Evolutionary conservation across 805 yeast species (phyloP).

Genomic region (Lachancea sp.): DNA sequence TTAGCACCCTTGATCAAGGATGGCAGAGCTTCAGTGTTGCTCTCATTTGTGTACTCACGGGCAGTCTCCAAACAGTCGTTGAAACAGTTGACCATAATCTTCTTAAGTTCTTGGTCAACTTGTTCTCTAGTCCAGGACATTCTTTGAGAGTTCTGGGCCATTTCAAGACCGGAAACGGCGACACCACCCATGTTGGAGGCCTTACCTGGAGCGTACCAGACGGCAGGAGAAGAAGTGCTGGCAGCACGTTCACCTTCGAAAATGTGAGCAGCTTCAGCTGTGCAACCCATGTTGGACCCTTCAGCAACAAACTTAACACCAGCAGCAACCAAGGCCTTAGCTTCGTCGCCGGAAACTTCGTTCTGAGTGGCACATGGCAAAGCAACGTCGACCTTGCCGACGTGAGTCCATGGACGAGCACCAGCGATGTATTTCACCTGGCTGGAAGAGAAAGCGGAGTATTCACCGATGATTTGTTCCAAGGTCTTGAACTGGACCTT

Average conservation of each 20-base stretch:
- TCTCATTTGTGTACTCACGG: conserved; percentile 64
- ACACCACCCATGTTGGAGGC: conserved; percentile 99
- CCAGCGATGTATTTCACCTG: conserved; percentile 79
- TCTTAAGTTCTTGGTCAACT: conserved; percentile 85
- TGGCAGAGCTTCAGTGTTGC: conserved; percentile 65
- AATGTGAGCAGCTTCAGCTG: conserved; percentile 92
- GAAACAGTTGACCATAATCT: conserved; percentile 90
- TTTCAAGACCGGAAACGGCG: conserved; percentile 95
- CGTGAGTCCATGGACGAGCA: conserved; percentile 94
- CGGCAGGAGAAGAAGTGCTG: conserved; percentile 41
- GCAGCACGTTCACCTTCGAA: conserved; percentile 74
- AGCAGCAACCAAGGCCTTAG: conserved; percentile 84
- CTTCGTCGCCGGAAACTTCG: conserved; percentile 96
- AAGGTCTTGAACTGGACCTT: conserved; percentile 73
- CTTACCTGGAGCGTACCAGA: conserved; percentile 99
- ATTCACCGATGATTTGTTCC: conserved; percentile 55
- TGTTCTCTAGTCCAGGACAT: conserved; percentile 84
- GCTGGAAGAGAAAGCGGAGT: conserved; percentile 49
- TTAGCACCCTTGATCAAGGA: conserved; percentile 98
- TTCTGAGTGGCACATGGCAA: conserved; percentile 98
- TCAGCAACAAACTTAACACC: conserved; percentile 94
- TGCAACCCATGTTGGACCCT: conserved; percentile 99
- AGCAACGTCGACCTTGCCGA: conserved; percentile 89
- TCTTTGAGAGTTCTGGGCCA: conserved; percentile 99
- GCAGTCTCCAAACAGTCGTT: conserved; percentile 89